These are phyloP conservation scores for Hypoxylon crocopeplum DNA, from an alignment of 495 filamentous ascomycete species.

Conservation along the genomic window DNA sequence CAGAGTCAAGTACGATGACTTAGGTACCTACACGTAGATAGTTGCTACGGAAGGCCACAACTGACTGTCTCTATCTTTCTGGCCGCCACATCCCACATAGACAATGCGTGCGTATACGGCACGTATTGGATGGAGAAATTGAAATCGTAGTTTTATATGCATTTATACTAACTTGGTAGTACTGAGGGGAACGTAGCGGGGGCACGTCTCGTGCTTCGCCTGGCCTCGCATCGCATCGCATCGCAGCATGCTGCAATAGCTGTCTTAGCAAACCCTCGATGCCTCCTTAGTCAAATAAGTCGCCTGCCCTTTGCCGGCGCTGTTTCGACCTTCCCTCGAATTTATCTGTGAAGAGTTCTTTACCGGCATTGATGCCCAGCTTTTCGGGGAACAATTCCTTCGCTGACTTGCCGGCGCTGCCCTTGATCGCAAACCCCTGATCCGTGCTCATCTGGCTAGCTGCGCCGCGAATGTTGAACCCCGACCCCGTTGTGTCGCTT, in stretches of 20 bases:
- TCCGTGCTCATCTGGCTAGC: constrained; percentile 55
- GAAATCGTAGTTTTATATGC: too few species aligned
- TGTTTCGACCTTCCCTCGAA: constrained; percentile 53
- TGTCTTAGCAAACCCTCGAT: not conserved
- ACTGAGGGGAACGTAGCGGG: too few species aligned
- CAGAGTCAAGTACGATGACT: too few species aligned
- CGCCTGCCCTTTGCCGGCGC: constrained; percentile 61
- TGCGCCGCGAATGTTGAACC: constrained; percentile 68
- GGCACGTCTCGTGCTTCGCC: too few species aligned
- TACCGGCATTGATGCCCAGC: constrained; percentile 67
- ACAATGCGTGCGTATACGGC: too few species aligned
- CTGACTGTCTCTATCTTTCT: too few species aligned
- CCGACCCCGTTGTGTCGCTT: constrained; percentile 13
- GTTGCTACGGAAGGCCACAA: too few species aligned
- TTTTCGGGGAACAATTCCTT: constrained; percentile 77
- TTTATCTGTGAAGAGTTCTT: constrained; percentile 70
- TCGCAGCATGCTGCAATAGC: not conserved
- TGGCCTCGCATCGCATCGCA: not conserved
- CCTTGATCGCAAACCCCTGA: constrained; percentile 71
- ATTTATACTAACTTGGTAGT: too few species aligned
- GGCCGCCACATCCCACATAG: too few species aligned
- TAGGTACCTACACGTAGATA: too few species aligned
- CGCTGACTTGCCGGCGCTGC: constrained; percentile 59
- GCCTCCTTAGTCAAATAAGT: constrained; percentile 56
- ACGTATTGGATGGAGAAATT: too few species aligned